Conservation (phyloP, 352 stramenopile species). For the Peronospora belbahrii region DNA sequence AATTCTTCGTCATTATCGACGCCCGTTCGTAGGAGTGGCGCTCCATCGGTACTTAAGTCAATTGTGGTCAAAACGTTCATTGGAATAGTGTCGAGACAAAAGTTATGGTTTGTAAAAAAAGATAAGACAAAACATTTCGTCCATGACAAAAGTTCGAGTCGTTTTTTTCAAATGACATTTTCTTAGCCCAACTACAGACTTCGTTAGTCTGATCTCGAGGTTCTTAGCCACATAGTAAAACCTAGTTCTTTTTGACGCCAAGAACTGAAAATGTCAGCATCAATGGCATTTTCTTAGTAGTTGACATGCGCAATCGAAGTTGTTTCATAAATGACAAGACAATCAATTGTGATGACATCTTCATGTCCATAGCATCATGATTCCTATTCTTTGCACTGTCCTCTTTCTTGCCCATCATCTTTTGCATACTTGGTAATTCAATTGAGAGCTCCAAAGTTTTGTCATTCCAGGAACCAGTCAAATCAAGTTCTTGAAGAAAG, state of each 20-base stretch:
- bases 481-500: constrained; percentile 37
- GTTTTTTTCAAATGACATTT: not conserved
- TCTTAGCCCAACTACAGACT: no score
- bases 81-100: no score
- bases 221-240: no score
- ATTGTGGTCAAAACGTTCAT: constrained; percentile 49
- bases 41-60: constrained; percentile 39
- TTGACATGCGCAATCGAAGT: constrained; percentile 51
- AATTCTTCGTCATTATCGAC: constrained; percentile 51
- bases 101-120: not conserved
- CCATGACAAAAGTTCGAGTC: not conserved
- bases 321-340: constrained; percentile 58
- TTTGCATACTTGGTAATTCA: constrained; percentile 11
- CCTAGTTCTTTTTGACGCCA: constrained; percentile 28
- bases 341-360: constrained; percentile 14
- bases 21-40: constrained; percentile 46
- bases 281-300: constrained; percentile 58
- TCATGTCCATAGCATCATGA: constrained; percentile 1
- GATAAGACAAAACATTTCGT: not conserved
- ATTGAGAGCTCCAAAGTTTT: constrained; percentile 45
- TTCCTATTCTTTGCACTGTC: constrained; percentile 3
- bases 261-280: constrained; percentile 47
- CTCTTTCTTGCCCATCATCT: constrained; percentile 7
- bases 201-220: no score
- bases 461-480: constrained; percentile 42